Evolutionary conservation across 2,329 filamentous ascomycete species (phyloP), one percentile per base, ranked within the genome.

Genomic region (Pseudogymnoascus sp.): DNA sequence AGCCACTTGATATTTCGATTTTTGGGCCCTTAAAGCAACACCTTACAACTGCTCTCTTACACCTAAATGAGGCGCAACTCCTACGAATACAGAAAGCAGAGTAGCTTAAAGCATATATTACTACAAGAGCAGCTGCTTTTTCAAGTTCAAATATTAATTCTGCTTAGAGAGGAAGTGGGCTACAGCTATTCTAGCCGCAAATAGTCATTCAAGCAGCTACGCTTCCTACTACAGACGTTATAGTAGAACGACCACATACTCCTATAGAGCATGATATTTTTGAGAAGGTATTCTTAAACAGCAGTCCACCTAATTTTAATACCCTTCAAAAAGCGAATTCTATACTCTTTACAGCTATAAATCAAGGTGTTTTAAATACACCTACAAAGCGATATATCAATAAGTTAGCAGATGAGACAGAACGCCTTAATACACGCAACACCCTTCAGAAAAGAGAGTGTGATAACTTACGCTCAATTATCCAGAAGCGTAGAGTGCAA

Each of bases 1-100:
- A 66, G 50, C 64, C 60, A 36, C 61, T 66, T 11, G 59, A 66
- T 62, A 59, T 67, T 58, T 33, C 31, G 4, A 39, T 66, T 11
- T 66, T 66, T 41, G 50, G 36, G 5, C 64, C 61, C 5, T 26
- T 67, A 13, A 58, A 63, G 26, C 41, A 17, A 5, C 29, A 50
- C 29, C 54, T 58, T 11, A 58, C 29, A 33, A 58, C 54, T 35
- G 54, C 21, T 10, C 31, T 29, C 31, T 26, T 17, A 26, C 33
- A 35, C 33, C 33, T 35, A 8, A 35, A 35, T 35, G 8, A 35
- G 33, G 33, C 8, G 8, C 33, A 35, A 35, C 8, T 35, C 7
- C 33, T 35, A 35, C 21, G 21, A 2, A 58, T 58, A 5, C 17
- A 31, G n/a, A 58, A 58, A 17, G 10, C n/a, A 8, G 50, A 36